Evolutionary conservation across 2,329 filamentous ascomycete genomes (phyloP).

Genomic region (Exophiala calicioides): DNA sequence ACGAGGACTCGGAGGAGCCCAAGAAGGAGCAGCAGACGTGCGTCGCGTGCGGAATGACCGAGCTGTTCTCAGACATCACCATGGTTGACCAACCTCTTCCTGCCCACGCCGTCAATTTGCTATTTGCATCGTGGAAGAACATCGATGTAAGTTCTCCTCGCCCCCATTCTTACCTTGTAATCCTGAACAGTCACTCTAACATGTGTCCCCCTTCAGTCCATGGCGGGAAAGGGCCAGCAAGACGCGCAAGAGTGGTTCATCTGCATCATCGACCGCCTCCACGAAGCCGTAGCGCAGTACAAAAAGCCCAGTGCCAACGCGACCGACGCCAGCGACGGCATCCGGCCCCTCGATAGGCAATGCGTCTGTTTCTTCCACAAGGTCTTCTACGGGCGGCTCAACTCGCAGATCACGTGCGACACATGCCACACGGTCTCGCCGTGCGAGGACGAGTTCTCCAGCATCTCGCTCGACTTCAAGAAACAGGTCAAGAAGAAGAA

Average conservation of each 20-base stretch:
- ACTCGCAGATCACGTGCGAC: constrained; percentile 86
- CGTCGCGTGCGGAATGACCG: constrained; percentile 62
- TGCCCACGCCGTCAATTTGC: constrained; percentile 84
- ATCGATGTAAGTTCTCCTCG: constrained; percentile 60
- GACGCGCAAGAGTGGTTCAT: constrained; percentile 98
- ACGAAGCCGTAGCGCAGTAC: constrained; percentile 66
- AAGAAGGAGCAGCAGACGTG: constrained; percentile 45
- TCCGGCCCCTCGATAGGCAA: constrained; percentile 30
- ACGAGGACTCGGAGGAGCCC: constrained; percentile 26
- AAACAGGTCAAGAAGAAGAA: constrained; percentile 58
- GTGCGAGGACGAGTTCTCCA: constrained; percentile 84
- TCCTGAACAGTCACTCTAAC: neutral
- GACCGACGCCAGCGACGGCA: constrained; percentile 33
- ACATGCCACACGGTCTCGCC: constrained; percentile 81
- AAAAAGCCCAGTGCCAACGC: constrained; percentile 45
- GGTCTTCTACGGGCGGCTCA: constrained; percentile 89
- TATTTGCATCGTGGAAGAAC: constrained; percentile 87
- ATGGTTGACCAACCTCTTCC: constrained; percentile 72
- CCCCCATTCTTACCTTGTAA: neutral
- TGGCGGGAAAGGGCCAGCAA: constrained; percentile 91
- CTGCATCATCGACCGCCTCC: constrained; percentile 88
- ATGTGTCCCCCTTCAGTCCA: constrained; percentile 50
- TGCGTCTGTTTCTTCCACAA: constrained; percentile 93
- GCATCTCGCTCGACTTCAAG: constrained; percentile 85
- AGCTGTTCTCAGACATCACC: constrained; percentile 65